Evolutionary conservation across 345 rosid species (phyloP), one percentile per base, ranked within the genome.

Genomic region (Balakata baccata): DNA sequence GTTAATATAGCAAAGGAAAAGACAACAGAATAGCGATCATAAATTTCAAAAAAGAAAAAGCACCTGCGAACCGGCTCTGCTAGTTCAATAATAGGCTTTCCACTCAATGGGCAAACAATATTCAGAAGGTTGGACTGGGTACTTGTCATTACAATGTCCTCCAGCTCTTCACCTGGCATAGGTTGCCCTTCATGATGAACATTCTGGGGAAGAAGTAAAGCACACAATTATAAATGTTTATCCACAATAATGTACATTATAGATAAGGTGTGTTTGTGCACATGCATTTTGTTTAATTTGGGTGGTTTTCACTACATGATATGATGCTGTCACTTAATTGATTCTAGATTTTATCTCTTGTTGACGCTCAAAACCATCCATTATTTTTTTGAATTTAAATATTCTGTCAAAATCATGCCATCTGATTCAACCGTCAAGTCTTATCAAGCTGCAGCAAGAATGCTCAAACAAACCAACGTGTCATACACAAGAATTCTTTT

Each of bases 111-210:
- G 78, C 99, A 95, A 23, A 79, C 80, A 29, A 75, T 62, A 82
- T 92, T 95, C 81, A 91, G 79, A 71, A 95, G 75, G 84, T 77
- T 89, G 81, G 86, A 82, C 87, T 89, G 92, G 17, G 96, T 91
- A 80, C 86, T 86, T 63, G 96, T 95, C 97, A 92, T 86, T 64
- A 95, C 72, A 60, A 95, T 81, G 75, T 95, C 98, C 79, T 88
- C 98, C 82, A 87, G 90, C 70, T 92, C 99, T 14, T 92, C 98
- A 74, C 96, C 99, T 23, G 98, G 97, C 94, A 92, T 86, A 73
- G 89, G 90, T 68, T 91, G 87, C 45, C 96, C 97, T 53, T 75
- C 80, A 77, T 91, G 99, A 83, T 91, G 98, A 82, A 95, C 96
- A 72, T 91, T 86, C 98, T 94, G 85, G 80, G 77, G 60, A 37